Conservation (phyloP, 768 basidiomycete species). For the Boletus rubroflammeus region DNA sequence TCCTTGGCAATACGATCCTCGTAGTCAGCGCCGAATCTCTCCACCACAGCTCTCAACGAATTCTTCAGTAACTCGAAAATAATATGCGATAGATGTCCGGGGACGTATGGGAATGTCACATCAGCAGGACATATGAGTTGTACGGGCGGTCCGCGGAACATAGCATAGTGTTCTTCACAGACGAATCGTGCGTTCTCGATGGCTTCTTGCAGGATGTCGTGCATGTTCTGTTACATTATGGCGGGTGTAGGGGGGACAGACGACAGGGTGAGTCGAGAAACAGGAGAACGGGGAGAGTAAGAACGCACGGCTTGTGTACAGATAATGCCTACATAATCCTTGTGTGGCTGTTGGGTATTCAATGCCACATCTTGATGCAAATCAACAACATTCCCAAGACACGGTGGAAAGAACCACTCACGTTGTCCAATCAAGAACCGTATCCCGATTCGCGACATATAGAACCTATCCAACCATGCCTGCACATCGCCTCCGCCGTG, state of each 20-base stretch:
- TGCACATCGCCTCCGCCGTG: slow-evolving; percentile 86
- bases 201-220: slow-evolving; percentile 96
- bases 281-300: background rate
- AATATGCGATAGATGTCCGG: slow-evolving; percentile 95
- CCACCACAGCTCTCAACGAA: slow-evolving; percentile 94
- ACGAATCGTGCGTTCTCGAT: slow-evolving; percentile 95
- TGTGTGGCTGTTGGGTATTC: slow-evolving; percentile 86
- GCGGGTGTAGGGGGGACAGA: background rate
- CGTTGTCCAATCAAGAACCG: slow-evolving; percentile 97
- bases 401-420: slow-evolving; percentile 35
- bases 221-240: slow-evolving; percentile 64
- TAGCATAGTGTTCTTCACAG: slow-evolving; percentile 93
- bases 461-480: slow-evolving; percentile 95
- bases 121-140: slow-evolving; percentile 90
- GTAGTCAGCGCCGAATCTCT: slow-evolving; percentile 79
- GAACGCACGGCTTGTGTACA: slow-evolving; percentile 80
- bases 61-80: slow-evolving; percentile 97
- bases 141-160: slow-evolving; percentile 95
- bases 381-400: background rate
- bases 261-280: background rate
- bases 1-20: slow-evolving; percentile 42
- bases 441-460: slow-evolving; percentile 93
- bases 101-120: slow-evolving; percentile 91
- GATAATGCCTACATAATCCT: slow-evolving; percentile 95
- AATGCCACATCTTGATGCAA: slow-evolving; percentile 78